Base-by-base conservation (phyloP, 2,329 filamentous ascomycete genomes). In the Pseudocercospora fuligena region DNA sequence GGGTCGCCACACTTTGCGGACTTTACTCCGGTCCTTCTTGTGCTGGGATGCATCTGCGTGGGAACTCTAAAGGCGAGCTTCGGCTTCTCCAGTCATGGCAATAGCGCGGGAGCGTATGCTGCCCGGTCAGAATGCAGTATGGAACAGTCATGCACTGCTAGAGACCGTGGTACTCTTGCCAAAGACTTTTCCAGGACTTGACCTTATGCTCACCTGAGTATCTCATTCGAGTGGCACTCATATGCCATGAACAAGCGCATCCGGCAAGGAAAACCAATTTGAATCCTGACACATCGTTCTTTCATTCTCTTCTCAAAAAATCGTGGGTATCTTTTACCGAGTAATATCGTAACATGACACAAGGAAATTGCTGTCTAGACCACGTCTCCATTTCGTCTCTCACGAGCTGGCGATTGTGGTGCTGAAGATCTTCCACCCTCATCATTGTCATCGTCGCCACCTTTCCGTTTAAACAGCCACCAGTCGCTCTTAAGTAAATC, bases 401-500 rank as follows among this genome's bases (percentile, higher is more conserved):
- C 64, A 16, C 53, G 49, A 36, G 51, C 31, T 25, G 54, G 19
- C 19, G 53, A n/a, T 40, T 59, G 64, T 19, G 59, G 31, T 9
- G 31, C 62, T 16, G 65, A 67, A 21, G 47, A 33, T 21, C 21
- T 19, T 29, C 27, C 23, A 19, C 27, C n/a, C 6, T 23, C 31
- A 58, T 25, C 47, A 14, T 27, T 14, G 16, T 68, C 66, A 21
- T 69, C 65, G 6, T 68, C 66, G 29, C 66, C 61, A 57, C 71
- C 66, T 58, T 71, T 72, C 62, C 69, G 60, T 61, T 67, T 69
- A 33, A 66, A 69, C 8, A 63, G 62, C 75, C 75, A 77, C 75
- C 75, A 77, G 40, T 73, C 70, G 11, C 64, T 63, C 53, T 69
- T 73, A 29, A 77, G 61, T 65, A 77, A 60, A 60, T 76, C 74